These are phyloP conservation scores for Diaporthe sp. DNA, from an alignment of 2,329 filamentous ascomycete species.

Conservation along the genomic window DNA sequence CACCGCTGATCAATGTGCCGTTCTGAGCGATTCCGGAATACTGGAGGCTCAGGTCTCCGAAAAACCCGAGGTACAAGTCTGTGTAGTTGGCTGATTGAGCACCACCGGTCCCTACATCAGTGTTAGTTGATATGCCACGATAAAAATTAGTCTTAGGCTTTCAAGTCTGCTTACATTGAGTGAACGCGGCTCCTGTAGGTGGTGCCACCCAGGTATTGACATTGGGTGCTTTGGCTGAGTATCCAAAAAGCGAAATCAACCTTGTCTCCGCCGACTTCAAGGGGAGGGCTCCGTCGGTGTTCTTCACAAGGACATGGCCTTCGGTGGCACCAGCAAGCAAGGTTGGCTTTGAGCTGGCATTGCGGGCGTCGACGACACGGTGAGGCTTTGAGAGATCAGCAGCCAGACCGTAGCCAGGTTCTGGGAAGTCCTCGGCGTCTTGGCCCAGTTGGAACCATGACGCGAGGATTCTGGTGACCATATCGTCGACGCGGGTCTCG, in stretches of 20 bases:
- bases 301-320: conserved; percentile 76
- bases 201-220: conserved; percentile 55
- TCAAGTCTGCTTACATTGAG: conserved; percentile 13
- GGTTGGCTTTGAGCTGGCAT: conserved; percentile 57
- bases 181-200: conserved; percentile 49
- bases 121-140: neutral
- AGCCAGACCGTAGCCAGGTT: conserved; percentile 67
- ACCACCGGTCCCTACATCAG: conserved; percentile 52
- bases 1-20: conserved; percentile 60
- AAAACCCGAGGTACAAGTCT: conserved; percentile 50
- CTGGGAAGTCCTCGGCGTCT: conserved; percentile 61
- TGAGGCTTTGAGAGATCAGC: conserved; percentile 64
- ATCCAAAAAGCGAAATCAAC: conserved; percentile 71
- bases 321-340: conserved; percentile 72
- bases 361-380: conserved; percentile 66
- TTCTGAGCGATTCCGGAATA: conserved; percentile 53
- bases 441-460: conserved; percentile 71
- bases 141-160: neutral
- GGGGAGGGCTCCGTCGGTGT: conserved; percentile 68
- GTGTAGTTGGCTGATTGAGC: conserved; percentile 54
- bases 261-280: conserved; percentile 58
- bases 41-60: conserved; percentile 42
- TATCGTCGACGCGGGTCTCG: conserved; percentile 70
- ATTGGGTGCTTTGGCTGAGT: conserved; percentile 65
- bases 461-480: conserved; percentile 62